A percentile compares a stretch with the other conserved stretches of the same genome.
Evolutionary conservation across 176 grass and related monocot species (phyloP).

Genomic region (Metroxylon sagu): DNA sequence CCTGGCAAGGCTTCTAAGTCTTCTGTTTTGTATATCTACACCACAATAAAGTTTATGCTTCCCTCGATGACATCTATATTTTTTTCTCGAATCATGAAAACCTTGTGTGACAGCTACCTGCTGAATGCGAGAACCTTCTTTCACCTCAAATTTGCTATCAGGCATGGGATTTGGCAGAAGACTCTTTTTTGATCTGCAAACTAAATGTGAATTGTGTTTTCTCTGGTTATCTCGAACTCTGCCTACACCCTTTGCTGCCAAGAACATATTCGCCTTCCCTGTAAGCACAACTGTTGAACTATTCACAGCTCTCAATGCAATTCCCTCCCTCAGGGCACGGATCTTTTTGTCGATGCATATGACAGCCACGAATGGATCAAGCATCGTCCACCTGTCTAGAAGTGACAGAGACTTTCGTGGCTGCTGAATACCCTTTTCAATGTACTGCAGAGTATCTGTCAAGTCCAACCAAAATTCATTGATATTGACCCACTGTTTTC

Average conservation of each 20-base stretch:
- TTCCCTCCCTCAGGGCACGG: constrained; percentile 30
- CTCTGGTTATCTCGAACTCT: constrained; percentile 7
- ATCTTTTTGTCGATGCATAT: constrained; percentile 51
- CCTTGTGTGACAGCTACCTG: not conserved
- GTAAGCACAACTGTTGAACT: constrained; percentile 35
- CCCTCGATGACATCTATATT: not conserved
- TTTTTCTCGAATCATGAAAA: constrained; percentile 19
- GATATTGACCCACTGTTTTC: constrained; percentile 44
- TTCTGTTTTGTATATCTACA: constrained; percentile 23
- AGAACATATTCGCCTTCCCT: constrained; percentile 9
- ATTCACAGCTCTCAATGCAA: constrained; percentile 54
- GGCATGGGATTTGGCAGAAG: constrained; percentile 35
- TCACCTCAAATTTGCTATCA: constrained; percentile 11
- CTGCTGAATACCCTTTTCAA: constrained; percentile 37
- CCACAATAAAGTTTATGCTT: not conserved
- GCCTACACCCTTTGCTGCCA: constrained; percentile 13
- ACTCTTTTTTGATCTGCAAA: constrained; percentile 27
- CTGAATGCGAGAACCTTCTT: constrained; percentile 11
- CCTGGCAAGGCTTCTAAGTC: constrained; percentile 33
- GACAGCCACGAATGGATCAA: constrained; percentile 76
- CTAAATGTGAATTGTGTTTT: constrained; percentile 4
- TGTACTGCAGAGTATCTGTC: constrained; percentile 32
- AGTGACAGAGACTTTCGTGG: constrained; percentile 34
- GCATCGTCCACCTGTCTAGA: constrained; percentile 49
- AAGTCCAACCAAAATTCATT: constrained; percentile 59